Conservation (phyloP, 139 green algal species). For the Picochlorum sp. region DNA sequence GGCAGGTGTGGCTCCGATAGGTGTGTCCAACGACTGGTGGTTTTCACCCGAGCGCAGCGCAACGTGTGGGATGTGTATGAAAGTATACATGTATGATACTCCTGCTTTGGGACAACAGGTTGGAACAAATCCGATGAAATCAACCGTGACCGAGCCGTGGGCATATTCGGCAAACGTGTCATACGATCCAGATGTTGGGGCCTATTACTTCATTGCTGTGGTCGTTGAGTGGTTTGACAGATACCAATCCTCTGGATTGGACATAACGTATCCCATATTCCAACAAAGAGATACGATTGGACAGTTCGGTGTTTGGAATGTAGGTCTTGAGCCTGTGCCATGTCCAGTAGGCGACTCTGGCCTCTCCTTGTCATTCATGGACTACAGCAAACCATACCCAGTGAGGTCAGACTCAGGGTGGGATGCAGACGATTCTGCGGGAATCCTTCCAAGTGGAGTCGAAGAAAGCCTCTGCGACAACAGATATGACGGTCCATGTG, state of each 20-base stretch:
- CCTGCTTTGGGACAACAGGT: neutral
- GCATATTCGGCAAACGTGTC: neutral
- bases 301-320: neutral
- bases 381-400: neutral
- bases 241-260: neutral
- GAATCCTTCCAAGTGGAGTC: neutral
- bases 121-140: neutral
- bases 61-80: neutral
- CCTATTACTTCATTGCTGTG: neutral
- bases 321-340: neutral
- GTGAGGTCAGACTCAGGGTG: neutral
- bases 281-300: neutral
- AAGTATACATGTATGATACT: neutral
- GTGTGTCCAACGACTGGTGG: neutral
- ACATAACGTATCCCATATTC: neutral
- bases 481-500: neutral
- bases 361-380: neutral
- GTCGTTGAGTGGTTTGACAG: conserved; percentile 3
- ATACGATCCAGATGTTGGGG: neutral
- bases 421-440: neutral
- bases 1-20: neutral
- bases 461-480: neutral
- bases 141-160: neutral
- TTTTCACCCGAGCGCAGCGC: neutral
- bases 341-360: neutral